These are phyloP conservation scores for Ceratocystis diversiconidia DNA, from an alignment of 2,329 filamentous ascomycete species.

Conservation along the genomic window DNA sequence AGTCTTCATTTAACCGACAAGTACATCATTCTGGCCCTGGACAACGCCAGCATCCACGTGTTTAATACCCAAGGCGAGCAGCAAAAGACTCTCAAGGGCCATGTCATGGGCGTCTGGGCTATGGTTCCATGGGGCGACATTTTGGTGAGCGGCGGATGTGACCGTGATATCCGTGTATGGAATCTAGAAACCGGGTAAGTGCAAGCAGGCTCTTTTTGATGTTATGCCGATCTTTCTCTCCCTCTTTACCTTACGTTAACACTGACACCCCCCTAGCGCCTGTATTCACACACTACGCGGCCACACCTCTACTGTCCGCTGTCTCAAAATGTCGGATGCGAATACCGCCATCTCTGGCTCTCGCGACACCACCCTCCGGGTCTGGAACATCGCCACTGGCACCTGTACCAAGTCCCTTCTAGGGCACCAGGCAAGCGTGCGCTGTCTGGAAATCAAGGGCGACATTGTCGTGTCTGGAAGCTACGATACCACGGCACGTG, in stretches of 20 bases:
- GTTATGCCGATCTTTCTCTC: background rate
- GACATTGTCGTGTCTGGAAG: slow-evolving; percentile 96
- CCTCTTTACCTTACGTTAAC: background rate
- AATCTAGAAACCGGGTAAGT: slow-evolving; percentile 80
- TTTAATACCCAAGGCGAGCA: slow-evolving; percentile 85
- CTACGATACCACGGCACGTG: slow-evolving; percentile 91
- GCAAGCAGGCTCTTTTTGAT: background rate
- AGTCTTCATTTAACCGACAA: slow-evolving; percentile 86
- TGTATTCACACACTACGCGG: slow-evolving; percentile 75
- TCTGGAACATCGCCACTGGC: slow-evolving; percentile 87
- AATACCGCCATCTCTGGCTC: slow-evolving; percentile 94
- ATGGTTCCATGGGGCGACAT: slow-evolving; percentile 98
- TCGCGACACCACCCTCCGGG: slow-evolving; percentile 79
- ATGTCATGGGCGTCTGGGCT: slow-evolving; percentile 99
- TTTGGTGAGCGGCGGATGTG: slow-evolving; percentile 88
- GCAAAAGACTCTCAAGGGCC: slow-evolving; percentile 78
- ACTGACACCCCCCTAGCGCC: slow-evolving; percentile 33
- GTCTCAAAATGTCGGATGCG: slow-evolving; percentile 90
- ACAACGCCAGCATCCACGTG: slow-evolving; percentile 97
- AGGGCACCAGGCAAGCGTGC: slow-evolving; percentile 87
- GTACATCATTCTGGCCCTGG: slow-evolving; percentile 92
- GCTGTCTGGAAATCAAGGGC: slow-evolving; percentile 89
- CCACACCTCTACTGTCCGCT: slow-evolving; percentile 91
- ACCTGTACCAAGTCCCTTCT: slow-evolving; percentile 83
- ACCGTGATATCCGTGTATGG: slow-evolving; percentile 94